Percentiles rank a stretch among this genome's conserved stretches.
Evolutionary conservation across 768 basidiomycete genomes (phyloP).

Genomic region (Xerocomus brunneocitrinus): DNA sequence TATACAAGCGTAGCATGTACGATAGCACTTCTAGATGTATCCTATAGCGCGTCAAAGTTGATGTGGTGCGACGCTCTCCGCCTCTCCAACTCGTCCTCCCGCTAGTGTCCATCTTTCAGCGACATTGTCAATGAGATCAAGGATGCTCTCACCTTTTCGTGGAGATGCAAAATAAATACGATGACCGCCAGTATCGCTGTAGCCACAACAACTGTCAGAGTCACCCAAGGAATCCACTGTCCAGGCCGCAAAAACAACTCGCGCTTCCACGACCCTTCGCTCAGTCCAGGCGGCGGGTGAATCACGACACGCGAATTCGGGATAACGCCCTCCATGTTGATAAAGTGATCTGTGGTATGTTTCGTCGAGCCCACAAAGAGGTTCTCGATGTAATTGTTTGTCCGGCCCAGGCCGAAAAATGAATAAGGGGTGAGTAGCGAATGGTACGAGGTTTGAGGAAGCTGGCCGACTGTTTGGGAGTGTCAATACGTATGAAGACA

Average conservation of each 20-base stretch:
- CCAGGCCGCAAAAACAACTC: constrained; percentile 91
- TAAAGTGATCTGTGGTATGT: constrained; percentile 65
- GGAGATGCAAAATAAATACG: constrained; percentile 82
- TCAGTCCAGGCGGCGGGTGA: constrained; percentile 59
- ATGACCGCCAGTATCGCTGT: constrained; percentile 73
- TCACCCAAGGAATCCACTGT: constrained; percentile 97
- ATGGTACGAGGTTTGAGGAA: constrained; percentile 91
- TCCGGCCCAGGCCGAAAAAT: constrained; percentile 94
- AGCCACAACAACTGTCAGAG: constrained; percentile 74
- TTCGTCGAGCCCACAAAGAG: constrained; percentile 92
- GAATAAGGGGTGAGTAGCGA: constrained; percentile 88
- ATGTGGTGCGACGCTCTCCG: constrained; percentile 89
- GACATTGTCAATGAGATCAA: neutral
- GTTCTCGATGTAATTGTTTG: constrained; percentile 99
- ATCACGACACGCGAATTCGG: constrained; percentile 98
- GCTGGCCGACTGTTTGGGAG: constrained; percentile 68
- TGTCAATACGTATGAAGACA: neutral
- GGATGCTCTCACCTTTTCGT: constrained; percentile 71
- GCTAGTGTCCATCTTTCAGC: constrained; percentile 38
- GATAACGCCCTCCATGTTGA: constrained; percentile 94
- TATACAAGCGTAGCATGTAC: constrained; percentile 15
- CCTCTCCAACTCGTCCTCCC: constrained; percentile 91
- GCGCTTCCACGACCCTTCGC: constrained; percentile 65
- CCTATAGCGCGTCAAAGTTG: constrained; percentile 90
- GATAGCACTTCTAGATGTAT: neutral